Conservation (phyloP, 208 protist species). For the Acanthamoeba lugdunensis region DNA sequence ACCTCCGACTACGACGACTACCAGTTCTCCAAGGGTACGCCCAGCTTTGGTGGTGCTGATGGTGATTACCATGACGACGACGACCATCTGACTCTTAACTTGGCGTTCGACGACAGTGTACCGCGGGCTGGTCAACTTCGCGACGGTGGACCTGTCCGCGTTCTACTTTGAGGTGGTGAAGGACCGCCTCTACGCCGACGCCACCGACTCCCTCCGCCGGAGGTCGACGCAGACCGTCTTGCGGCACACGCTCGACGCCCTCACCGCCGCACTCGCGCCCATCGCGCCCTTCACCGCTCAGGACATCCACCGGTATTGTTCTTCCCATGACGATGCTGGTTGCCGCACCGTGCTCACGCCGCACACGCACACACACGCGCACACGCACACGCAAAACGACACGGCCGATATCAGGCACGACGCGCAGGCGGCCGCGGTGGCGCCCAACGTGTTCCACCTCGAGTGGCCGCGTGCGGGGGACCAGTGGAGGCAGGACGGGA, state of each 20-base stretch:
- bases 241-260: slow-evolving; percentile 21
- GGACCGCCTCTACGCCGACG: slow-evolving; percentile 87
- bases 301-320: slow-evolving; percentile 38
- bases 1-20: slow-evolving; percentile 78
- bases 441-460: slow-evolving; percentile 14
- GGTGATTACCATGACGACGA: not conserved
- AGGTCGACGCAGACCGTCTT: slow-evolving; percentile 82
- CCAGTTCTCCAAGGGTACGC: slow-evolving; percentile 74
- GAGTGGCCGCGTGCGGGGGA: not conserved
- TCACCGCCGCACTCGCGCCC: slow-evolving; percentile 43
- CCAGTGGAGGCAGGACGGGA: not conserved
- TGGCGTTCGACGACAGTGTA: not conserved
- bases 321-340: no score
- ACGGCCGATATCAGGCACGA: not conserved
- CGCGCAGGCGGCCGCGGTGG: not conserved
- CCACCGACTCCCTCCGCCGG: slow-evolving; percentile 73
- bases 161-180: slow-evolving; percentile 90
- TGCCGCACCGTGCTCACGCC: not conserved
- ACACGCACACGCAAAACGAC: not conserved
- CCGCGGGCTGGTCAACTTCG: slow-evolving; percentile 71
- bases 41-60: not conserved
- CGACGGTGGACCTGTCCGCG: slow-evolving; percentile 82
- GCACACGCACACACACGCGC: not conserved
- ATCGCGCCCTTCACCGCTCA: slow-evolving; percentile 52
- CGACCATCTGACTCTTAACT: not conserved